Evolutionary conservation across 352 stramenopile genomes (phyloP), one percentile per base, ranked within the genome.

Genomic region (Pilasporangium apinafurcum): DNA sequence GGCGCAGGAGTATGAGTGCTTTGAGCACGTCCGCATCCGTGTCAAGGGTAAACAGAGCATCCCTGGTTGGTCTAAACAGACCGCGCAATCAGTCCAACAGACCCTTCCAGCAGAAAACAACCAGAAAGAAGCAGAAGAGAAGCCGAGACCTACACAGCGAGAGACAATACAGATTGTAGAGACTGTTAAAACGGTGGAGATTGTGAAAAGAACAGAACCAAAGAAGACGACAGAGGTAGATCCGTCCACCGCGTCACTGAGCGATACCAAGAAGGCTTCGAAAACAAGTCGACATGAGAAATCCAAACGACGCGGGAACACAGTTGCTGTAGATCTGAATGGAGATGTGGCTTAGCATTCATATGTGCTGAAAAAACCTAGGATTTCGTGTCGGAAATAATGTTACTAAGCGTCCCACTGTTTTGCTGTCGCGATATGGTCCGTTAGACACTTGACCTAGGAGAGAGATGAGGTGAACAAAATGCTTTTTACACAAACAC

Each of bases 41-140:
- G 81, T 93, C 16, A 93, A 90, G 49, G 68, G 84, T 42, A 79
- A 68, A 25, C 56, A 85, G 18, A 86, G 75, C 37, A 93, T 93
- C 36, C 81, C 81, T 7, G 81, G 81, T 1, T 89, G 81, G 73
- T 88, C 77, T 13, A 67, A 54, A 42, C 42, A 48, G 21, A 6
- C 26, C 4, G 16, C 21, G 5, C 12, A 10, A 9, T 13, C 9
- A 5, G 29, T 37, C 18, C 37, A 52, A 16, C 20, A 39, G 27
- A 26, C 17, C 14, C 41, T n/a, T 0, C 21, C 38, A 5, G 31
- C 29, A 8, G 36, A 34, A 34, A 17, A 21, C 22, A 2, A 18
- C 32, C 13, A 39, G 34, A 16, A 22, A 21, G 13, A 0, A 17
- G 8, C n/a, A 24, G 17, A 21, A 37, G 25, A 16, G 22, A 5